phyloP scores from a whole-genome alignment of 1,284 basidiomycete species.

The Pseudozyma pruni region DNA sequence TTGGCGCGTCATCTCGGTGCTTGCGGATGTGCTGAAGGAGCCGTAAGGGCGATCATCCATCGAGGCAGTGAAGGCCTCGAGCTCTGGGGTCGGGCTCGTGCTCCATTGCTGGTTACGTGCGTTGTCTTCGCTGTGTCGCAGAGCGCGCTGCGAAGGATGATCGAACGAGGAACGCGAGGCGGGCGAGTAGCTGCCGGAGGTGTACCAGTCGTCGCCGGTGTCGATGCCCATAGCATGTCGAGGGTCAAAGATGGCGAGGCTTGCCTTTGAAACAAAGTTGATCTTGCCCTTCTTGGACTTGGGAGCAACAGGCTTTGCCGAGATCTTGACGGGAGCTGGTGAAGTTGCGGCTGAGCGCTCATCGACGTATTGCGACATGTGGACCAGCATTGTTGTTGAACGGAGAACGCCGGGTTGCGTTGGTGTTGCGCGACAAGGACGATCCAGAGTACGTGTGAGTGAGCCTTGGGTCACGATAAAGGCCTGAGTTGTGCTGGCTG shows the following conservation, averaged over 20 bases:
- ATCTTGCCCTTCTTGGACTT: slow-evolving; percentile 57
- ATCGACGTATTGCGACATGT: slow-evolving; percentile 43
- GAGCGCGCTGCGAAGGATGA: slow-evolving; percentile 4
- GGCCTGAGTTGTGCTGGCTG: no score
- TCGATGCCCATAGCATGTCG: slow-evolving; percentile 65
- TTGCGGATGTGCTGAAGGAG: slow-evolving; percentile 1
- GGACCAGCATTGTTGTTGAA: slow-evolving; percentile 16
- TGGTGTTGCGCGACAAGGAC: background rate
- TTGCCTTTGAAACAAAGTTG: slow-evolving; percentile 62
- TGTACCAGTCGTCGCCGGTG: slow-evolving; percentile 36
- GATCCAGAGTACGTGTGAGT: no score
- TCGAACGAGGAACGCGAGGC: slow-evolving; percentile 33
- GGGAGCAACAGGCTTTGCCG: slow-evolving; percentile 12
- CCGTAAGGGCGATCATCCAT: slow-evolving; percentile 22
- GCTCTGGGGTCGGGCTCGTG: slow-evolving; percentile 54
- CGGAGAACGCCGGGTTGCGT: background rate
- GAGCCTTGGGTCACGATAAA: no score
- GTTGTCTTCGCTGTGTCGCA: slow-evolving; percentile 15
- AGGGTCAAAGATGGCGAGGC: slow-evolving; percentile 60
- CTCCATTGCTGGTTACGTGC: slow-evolving; percentile 17
- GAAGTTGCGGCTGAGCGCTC: slow-evolving; percentile 21
- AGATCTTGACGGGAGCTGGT: slow-evolving; percentile 1
- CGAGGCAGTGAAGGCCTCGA: slow-evolving; percentile 55
- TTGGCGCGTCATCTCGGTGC: slow-evolving; percentile 31
- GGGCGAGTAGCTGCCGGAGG: slow-evolving; percentile 6